Conservation (phyloP, 352 stramenopile species). For the Stephanocyclus meneghinianus region DNA sequence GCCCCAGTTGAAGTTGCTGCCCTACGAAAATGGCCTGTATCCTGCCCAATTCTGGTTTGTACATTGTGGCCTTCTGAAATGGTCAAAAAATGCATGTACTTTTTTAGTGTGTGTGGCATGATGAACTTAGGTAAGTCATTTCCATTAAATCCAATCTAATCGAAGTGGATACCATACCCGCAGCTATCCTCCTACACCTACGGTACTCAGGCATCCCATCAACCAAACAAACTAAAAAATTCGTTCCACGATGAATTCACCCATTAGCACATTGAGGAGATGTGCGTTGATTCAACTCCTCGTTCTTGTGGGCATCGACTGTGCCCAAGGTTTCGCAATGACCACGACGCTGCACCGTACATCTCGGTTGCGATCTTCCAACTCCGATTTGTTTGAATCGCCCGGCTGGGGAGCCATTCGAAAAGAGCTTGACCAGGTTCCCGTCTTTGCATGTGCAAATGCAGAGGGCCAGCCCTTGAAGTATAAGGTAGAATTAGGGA, state of each 20-base stretch:
- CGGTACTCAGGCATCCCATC: no score
- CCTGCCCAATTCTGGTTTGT: no score
- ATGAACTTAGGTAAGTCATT: no score
- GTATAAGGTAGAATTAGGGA: conserved; percentile 36
- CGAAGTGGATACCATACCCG: no score
- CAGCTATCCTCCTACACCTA: no score
- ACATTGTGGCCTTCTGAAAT: no score
- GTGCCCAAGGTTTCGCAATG: conserved; percentile 11
- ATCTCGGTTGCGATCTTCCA: conserved; percentile 1
- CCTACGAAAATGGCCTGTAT: no score
- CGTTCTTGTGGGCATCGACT: conserved; percentile 1
- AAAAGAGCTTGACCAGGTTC: conserved; percentile 46
- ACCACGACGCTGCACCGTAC: not conserved
- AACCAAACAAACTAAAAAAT: no score
- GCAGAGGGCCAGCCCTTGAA: conserved; percentile 51
- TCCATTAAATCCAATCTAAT: no score
- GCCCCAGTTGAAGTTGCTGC: no score
- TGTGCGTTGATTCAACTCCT: conserved; percentile 6
- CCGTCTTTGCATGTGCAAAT: conserved; percentile 53
- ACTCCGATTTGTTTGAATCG: conserved; percentile 46
- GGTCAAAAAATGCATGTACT: no score
- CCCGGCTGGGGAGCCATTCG: conserved; percentile 45
- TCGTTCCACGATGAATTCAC: not conserved
- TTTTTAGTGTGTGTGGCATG: no score
- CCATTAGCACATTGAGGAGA: not conserved